Evolutionary conservation across 2,329 filamentous ascomycete species (phyloP).

Genomic region (Xylaria digitata): DNA sequence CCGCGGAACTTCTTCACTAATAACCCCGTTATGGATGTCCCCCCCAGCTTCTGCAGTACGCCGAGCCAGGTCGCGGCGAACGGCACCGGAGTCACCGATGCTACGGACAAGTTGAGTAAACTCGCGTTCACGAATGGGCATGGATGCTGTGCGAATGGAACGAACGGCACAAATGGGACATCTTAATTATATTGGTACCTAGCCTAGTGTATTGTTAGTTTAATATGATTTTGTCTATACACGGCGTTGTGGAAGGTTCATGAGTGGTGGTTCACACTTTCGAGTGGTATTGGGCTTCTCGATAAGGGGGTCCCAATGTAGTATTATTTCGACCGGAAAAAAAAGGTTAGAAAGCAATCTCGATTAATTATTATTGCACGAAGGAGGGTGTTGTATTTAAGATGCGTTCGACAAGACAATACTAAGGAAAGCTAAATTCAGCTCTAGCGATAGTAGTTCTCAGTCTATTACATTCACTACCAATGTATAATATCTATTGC

Average conservation of each 20-base stretch:
- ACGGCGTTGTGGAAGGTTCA: no score
- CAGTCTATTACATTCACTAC: neutral
- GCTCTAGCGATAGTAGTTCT: neutral
- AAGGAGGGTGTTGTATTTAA: no score
- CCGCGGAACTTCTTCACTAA: conserved; percentile 85
- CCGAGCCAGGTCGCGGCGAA: conserved; percentile 68
- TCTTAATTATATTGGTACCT: neutral
- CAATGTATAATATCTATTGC: neutral
- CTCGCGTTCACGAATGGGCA: conserved; percentile 44
- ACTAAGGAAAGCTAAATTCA: neutral
- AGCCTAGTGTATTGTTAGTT: no score
- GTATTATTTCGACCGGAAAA: no score
- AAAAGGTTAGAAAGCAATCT: neutral
- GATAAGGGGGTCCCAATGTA: no score
- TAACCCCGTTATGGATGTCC: conserved; percentile 84
- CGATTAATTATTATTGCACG: no score
- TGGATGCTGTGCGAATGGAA: conserved; percentile 38
- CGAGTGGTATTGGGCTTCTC: no score
- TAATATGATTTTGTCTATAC: no score
- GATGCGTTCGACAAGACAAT: no score
- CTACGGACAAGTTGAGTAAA: conserved; percentile 49
- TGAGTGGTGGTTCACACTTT: no score
- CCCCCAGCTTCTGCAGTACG: conserved; percentile 77
- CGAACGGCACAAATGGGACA: conserved; percentile 36
- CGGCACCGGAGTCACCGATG: conserved; percentile 48